Conservation (phyloP, 2,329 filamentous ascomycete species). For the Phialophora chinensis region DNA sequence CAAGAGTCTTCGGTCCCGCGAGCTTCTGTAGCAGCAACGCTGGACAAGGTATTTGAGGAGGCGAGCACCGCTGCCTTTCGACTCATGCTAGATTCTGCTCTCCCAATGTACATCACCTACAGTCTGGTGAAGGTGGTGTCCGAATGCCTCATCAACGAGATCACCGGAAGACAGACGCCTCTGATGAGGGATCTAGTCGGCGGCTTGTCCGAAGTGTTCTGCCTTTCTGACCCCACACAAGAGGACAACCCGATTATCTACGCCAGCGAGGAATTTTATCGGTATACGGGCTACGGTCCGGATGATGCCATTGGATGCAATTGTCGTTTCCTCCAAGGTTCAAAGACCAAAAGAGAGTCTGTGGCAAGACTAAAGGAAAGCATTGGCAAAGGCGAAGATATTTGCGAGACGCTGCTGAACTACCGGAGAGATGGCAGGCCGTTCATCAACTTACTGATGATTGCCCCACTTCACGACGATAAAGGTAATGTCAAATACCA, state of each 20-base stretch:
- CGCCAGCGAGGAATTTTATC: slow-evolving; percentile 54
- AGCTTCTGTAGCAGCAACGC: slow-evolving; percentile 42
- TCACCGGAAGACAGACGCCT: slow-evolving; percentile 50
- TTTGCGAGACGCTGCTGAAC: slow-evolving; percentile 53
- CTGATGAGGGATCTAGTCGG: slow-evolving; percentile 50
- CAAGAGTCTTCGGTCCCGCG: slow-evolving; percentile 2
- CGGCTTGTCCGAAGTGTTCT: slow-evolving; percentile 54
- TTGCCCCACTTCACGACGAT: slow-evolving; percentile 43
- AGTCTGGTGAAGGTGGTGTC: slow-evolving; percentile 49
- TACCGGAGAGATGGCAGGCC: slow-evolving; percentile 46
- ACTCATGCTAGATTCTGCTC: slow-evolving; percentile 48
- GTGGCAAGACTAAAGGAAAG: slow-evolving; percentile 47
- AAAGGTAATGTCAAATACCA: slow-evolving; percentile 43
- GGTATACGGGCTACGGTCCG: slow-evolving; percentile 50
- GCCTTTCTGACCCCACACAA: slow-evolving; percentile 51
- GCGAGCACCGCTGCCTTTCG: slow-evolving; percentile 43
- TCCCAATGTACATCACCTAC: slow-evolving; percentile 52
- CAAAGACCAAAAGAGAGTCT: slow-evolving; percentile 45
- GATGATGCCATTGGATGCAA: slow-evolving; percentile 54
- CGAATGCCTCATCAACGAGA: slow-evolving; percentile 52
- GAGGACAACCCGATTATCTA: slow-evolving; percentile 55
- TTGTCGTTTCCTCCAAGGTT: slow-evolving; percentile 54
- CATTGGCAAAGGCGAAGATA: slow-evolving; percentile 48
- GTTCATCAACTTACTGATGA: slow-evolving; percentile 45
- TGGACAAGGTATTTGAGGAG: slow-evolving; percentile 49